Base-by-base conservation (phyloP, 1,284 basidiomycete genomes). In the Cryptococcus wingfieldii region DNA sequence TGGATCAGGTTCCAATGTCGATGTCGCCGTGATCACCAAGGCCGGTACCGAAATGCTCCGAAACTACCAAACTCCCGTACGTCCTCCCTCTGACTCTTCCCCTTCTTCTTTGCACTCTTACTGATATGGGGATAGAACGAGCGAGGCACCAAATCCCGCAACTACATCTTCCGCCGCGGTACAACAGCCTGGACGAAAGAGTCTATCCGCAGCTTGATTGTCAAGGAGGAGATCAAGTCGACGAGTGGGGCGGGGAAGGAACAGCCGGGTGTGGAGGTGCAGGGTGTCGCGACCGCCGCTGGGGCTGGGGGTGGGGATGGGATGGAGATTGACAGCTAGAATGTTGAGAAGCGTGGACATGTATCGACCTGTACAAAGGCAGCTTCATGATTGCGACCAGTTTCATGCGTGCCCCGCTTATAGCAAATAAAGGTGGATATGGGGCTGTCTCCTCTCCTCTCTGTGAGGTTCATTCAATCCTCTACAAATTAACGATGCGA, bases 1-100 rank as follows among this genome's bases (percentile, higher is more conserved):
- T 42, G 96, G 96, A 9, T 97, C 93, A 0, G 96, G 96, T 51
- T 93, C 89, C 19, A 98, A 99, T 74, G 86, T 98, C 66, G 96
- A 99, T 75, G 94, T 94, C 0, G 95, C 92, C 74, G 84, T 98
- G 58, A 96, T 99, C 77, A 91, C 89, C 10, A 85, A 86, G 53
- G 78, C 81, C 52, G 80, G 86, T 64, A 92, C 90, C 0, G 89
- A 93, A 75, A 92, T 87, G 86, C 78, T 96, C 62, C 83, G 96
- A 67, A 91, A 96, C 79, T 86, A 89, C 76, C 83, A 88, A 78
- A 93, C 82, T 80, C 95, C 90, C n/a, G 77, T 79, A 58, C 65
- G 76, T 74, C 18, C 25, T 74, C 18, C 25, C 38, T 44, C 14
- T 19, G 1, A 1, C 2, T 19, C 19, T 23, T 23, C 10, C 44